Conservation (phyloP, 768 basidiomycete genomes). For the Hydnomerulius pinastri region DNA sequence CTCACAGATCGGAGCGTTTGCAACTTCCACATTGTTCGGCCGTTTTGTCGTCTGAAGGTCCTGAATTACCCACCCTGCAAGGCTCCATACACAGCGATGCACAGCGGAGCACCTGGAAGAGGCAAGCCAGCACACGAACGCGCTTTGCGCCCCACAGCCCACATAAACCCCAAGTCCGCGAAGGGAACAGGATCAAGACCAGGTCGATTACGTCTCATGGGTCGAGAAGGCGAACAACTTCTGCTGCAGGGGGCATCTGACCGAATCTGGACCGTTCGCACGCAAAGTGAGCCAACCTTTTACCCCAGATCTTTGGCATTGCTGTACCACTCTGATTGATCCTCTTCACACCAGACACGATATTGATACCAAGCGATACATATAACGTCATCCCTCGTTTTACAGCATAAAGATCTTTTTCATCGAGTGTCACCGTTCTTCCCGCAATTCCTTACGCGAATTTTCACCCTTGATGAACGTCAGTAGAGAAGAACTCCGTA, state of each 20-base stretch:
- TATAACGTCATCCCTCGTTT: not conserved
- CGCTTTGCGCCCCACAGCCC: conserved; percentile 22
- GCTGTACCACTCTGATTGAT: conserved; percentile 13
- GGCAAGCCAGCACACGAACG: conserved; percentile 10
- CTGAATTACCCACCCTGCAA: not conserved
- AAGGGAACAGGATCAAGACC: conserved; percentile 24
- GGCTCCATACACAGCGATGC: conserved; percentile 2
- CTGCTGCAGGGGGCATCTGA: conserved; percentile 35
- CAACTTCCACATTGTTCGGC: not conserved
- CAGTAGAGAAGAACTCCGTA: not conserved
- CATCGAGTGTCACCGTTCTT: not conserved
- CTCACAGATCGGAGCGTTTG: conserved; percentile 9
- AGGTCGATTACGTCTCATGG: conserved; percentile 26
- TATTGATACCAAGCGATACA: conserved; percentile 4
- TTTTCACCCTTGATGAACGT: not conserved
- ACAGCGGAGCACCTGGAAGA: conserved; percentile 12
- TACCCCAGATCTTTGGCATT: conserved; percentile 3
- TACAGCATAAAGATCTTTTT: not conserved
- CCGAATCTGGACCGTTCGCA: not conserved
- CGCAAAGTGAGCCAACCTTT: conserved; percentile 2
- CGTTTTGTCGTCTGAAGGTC: not conserved
- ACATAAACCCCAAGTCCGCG: conserved; percentile 16
- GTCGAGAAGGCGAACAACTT: conserved; percentile 32
- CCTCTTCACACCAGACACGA: conserved; percentile 2
- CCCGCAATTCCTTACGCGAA: not conserved